Conservation (phyloP, 2,329 filamentous ascomycete species). For the Colletotrichum neosansevieriae region DNA sequence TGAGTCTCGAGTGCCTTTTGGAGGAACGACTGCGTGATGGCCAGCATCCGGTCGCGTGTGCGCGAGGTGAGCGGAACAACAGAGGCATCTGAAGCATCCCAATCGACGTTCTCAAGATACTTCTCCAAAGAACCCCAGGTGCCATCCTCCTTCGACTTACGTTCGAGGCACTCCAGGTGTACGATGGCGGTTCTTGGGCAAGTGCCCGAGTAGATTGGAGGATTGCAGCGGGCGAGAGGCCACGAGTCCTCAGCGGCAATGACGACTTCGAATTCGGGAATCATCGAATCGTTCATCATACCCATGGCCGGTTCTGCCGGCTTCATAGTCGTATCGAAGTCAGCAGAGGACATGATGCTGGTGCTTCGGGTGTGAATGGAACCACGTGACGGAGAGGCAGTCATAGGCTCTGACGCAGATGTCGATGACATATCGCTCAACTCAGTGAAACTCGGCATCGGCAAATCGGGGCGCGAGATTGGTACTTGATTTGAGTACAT, state of each 20-base stretch:
- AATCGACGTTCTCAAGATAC: slow-evolving; percentile 53
- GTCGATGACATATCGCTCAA: slow-evolving; percentile 55
- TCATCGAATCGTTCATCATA: slow-evolving; percentile 46
- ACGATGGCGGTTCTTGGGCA: slow-evolving; percentile 64
- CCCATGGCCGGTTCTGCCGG: slow-evolving; percentile 47
- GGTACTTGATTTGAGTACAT: slow-evolving; percentile 52
- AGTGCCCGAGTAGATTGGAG: slow-evolving; percentile 55
- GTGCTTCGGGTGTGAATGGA: slow-evolving; percentile 61
- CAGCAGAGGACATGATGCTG: slow-evolving; percentile 58
- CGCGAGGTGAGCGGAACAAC: slow-evolving; percentile 60
- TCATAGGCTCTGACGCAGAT: slow-evolving; percentile 55
- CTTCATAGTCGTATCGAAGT: slow-evolving; percentile 52
- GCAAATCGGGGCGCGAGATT: slow-evolving; percentile 50
- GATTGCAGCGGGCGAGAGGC: slow-evolving; percentile 65
- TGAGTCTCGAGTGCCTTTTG: slow-evolving; percentile 79
- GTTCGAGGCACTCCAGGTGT: slow-evolving; percentile 64
- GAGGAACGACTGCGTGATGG: slow-evolving; percentile 77
- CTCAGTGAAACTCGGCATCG: slow-evolving; percentile 53
- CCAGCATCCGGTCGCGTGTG: slow-evolving; percentile 77
- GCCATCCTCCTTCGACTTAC: slow-evolving; percentile 60
- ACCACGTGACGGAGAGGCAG: slow-evolving; percentile 54
- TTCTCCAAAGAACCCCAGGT: slow-evolving; percentile 60
- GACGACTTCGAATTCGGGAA: slow-evolving; percentile 60
- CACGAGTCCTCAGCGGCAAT: slow-evolving; percentile 62
- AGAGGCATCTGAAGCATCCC: slow-evolving; percentile 53